These are phyloP conservation scores for Populus trichocarpa DNA, from an alignment of 441 rosid genomes.

Conservation along the genomic window DNA sequence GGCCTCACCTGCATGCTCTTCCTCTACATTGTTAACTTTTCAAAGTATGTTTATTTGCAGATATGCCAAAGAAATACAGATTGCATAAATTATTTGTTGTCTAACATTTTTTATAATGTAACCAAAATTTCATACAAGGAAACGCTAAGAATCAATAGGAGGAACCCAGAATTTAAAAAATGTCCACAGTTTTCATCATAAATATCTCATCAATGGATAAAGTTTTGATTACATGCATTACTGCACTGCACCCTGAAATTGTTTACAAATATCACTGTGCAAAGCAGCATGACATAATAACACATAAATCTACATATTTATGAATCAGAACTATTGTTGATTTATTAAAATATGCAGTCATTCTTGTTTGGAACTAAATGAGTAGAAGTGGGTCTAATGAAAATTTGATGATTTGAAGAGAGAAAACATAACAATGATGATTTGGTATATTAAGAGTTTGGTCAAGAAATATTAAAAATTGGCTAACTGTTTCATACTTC, in stretches of 20 bases:
- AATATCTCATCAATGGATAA: not conserved
- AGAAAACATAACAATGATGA: not conserved
- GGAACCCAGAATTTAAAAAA: not conserved
- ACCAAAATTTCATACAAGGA: not conserved
- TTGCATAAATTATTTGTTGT: not conserved
- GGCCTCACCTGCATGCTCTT: not conserved
- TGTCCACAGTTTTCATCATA: not conserved
- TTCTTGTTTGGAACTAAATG: not conserved
- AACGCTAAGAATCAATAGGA: not conserved
- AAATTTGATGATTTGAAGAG: not conserved
- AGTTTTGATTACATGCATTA: not conserved
- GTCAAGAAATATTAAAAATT: not conserved
- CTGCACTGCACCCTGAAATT: not conserved
- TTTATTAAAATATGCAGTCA: not conserved
- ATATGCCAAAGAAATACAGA: not conserved
- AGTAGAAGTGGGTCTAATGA: slow-evolving; percentile 7
- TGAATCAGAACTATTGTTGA: not conserved
- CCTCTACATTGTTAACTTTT: not conserved
- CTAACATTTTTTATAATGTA: not conserved
- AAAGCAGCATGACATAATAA: not conserved
- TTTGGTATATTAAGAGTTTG: not conserved
- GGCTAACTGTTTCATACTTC: slow-evolving; percentile 48
- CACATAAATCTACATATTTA: not conserved
- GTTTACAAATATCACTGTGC: not conserved
- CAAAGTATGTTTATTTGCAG: not conserved